phyloP scores from a whole-genome alignment of 1,139 yeast genomes.

The Pichia sp. region DNA sequence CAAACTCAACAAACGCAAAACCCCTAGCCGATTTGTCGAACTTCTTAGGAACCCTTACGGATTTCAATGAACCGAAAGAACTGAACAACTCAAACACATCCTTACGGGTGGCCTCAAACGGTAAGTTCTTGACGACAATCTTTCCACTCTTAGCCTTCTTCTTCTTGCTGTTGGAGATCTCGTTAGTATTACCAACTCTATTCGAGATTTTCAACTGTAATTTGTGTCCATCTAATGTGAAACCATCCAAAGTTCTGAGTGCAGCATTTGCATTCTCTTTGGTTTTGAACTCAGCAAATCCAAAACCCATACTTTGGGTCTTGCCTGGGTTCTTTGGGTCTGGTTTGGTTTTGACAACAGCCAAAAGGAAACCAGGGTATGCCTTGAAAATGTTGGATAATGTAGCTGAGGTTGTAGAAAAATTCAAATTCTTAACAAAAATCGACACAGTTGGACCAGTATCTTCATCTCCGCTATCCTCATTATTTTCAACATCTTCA shows the following conservation, averaged over 20 bases:
- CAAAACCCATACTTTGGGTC: constrained; percentile 90
- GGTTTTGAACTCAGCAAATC: constrained; percentile 85
- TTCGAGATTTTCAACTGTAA: constrained; percentile 85
- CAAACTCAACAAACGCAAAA: constrained; percentile 93
- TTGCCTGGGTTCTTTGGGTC: constrained; percentile 70
- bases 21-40: constrained; percentile 95
- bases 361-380: constrained; percentile 75
- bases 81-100: constrained; percentile 88
- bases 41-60: constrained; percentile 94
- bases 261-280: constrained; percentile 78
- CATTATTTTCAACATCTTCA: constrained; percentile 25
- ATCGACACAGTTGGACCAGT: constrained; percentile 79
- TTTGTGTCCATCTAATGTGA: constrained; percentile 82
- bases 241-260: constrained; percentile 68
- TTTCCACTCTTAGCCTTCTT: constrained; percentile 55
- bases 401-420: constrained; percentile 62
- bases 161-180: constrained; percentile 26
- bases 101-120: constrained; percentile 91
- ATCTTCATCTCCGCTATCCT: constrained; percentile 39
- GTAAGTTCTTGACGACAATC: constrained; percentile 91
- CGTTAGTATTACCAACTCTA: constrained; percentile 43
- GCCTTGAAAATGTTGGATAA: constrained; percentile 61
- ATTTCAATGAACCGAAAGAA: constrained; percentile 88
- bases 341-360: constrained; percentile 82
- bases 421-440: constrained; percentile 88